A percentile compares a stretch with the other conserved stretches of the same genome.
Evolutionary conservation across 2,329 filamentous ascomycete genomes (phyloP).

Genomic region (Gaeumannomyces tritici): DNA sequence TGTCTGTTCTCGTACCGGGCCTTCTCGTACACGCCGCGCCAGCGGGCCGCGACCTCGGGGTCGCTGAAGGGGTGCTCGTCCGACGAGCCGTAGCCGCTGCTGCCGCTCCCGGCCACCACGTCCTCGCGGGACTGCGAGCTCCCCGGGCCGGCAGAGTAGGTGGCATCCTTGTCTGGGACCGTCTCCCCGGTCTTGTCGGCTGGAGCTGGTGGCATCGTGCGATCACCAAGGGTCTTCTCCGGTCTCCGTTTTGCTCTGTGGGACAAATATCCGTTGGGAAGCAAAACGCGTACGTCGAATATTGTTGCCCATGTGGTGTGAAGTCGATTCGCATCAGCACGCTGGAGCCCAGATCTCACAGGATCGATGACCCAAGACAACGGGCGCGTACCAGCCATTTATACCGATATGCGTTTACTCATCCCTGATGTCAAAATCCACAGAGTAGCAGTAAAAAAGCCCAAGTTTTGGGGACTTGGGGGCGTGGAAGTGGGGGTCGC

Average conservation of each 20-base stretch:
- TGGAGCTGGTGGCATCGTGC: neutral
- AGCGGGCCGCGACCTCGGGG: conserved; percentile 18
- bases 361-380: neutral
- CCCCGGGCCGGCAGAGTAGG: neutral
- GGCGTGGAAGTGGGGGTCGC: neutral
- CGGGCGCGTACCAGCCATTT: neutral
- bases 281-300: neutral
- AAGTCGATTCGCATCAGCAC: neutral
- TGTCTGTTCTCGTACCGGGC: conserved; percentile 33
- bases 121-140: neutral
- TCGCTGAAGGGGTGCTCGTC: conserved; percentile 20
- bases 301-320: neutral
- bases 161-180: neutral
- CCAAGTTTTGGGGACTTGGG: neutral
- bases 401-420: neutral
- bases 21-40: conserved; percentile 22
- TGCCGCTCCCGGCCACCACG: neutral
- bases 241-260: neutral
- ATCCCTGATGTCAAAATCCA: neutral
- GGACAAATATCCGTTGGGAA: neutral
- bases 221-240: too few relatives aligned
- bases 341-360: too few relatives aligned
- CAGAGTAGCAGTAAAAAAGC: neutral
- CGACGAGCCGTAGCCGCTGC: conserved; percentile 1
- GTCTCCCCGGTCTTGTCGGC: neutral